Conservation (phyloP, 2,329 filamentous ascomycete species). For the Penicillium corylophilum region DNA sequence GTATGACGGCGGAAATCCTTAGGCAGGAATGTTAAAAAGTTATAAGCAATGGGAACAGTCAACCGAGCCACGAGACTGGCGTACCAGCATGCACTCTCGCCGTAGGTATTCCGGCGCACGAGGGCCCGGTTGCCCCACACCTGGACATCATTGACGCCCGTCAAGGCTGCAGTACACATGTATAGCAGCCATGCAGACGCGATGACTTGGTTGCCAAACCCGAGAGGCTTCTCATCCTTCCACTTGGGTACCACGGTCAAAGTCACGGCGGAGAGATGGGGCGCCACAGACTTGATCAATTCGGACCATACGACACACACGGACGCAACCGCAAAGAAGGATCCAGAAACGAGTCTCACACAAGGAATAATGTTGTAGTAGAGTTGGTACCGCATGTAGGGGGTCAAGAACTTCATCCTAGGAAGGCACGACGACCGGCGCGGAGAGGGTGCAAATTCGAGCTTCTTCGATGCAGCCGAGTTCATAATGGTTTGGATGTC, state of each 20-base stretch:
- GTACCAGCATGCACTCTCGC: constrained; percentile 95
- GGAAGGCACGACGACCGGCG: constrained; percentile 57
- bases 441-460: constrained; percentile 68
- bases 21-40: constrained; percentile 89
- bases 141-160: constrained; percentile 85
- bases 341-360: constrained; percentile 63
- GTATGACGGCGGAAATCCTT: constrained; percentile 70
- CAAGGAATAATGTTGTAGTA: constrained; percentile 73
- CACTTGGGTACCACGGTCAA: constrained; percentile 65
- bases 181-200: constrained; percentile 89
- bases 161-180: constrained; percentile 89
- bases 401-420: constrained; percentile 65
- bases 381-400: constrained; percentile 76
- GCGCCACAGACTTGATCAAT: constrained; percentile 77
- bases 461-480: constrained; percentile 73
- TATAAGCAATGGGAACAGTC: constrained; percentile 90
- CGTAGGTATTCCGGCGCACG: constrained; percentile 85
- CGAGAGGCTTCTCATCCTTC: constrained; percentile 70
- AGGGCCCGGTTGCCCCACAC: constrained; percentile 96
- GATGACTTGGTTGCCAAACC: constrained; percentile 81
- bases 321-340: constrained; percentile 71
- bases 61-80: constrained; percentile 87
- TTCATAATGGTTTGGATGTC: constrained; percentile 80
- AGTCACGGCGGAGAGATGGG: constrained; percentile 69
- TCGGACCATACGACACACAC: constrained; percentile 90